phyloP scores from a whole-genome alignment of 768 basidiomycete genomes.

The Tremella yokohamensis region DNA sequence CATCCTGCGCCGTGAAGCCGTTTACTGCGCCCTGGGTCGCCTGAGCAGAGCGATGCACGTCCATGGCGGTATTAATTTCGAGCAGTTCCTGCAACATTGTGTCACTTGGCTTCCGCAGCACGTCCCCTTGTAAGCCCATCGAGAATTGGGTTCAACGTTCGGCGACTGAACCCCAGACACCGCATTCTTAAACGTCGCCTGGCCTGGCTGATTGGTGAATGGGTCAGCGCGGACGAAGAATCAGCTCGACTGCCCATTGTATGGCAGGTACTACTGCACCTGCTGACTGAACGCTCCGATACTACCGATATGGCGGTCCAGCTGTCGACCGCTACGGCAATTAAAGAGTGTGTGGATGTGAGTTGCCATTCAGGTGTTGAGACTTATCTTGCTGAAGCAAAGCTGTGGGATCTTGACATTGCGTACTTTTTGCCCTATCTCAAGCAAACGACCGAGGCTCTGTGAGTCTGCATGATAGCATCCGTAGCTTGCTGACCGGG shows the following conservation, averaged over 20 bases:
- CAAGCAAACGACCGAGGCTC: conserved; percentile 34
- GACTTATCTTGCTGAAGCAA: neutral
- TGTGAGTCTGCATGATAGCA: conserved; percentile 28
- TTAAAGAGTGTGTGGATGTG: conserved; percentile 82
- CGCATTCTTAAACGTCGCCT: conserved; percentile 91
- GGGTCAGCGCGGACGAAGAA: conserved; percentile 64
- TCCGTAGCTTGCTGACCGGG: neutral
- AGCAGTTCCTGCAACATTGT: conserved; percentile 24
- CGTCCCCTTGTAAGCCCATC: conserved; percentile 27
- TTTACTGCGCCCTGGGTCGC: conserved; percentile 47
- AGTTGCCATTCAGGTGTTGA: conserved; percentile 41
- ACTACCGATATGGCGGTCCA: conserved; percentile 81
- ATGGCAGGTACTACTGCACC: conserved; percentile 76
- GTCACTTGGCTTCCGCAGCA: conserved; percentile 30
- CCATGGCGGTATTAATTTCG: conserved; percentile 40
- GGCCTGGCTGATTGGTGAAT: conserved; percentile 89
- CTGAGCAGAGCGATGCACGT: conserved; percentile 33
- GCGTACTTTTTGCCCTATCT: conserved; percentile 44
- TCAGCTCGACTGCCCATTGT: conserved; percentile 60
- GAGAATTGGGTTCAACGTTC: neutral
- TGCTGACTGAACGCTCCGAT: conserved; percentile 63
- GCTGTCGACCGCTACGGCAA: conserved; percentile 72
- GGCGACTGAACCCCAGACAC: conserved; percentile 58
- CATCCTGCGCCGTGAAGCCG: conserved; percentile 41
- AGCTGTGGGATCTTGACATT: conserved; percentile 49